Evolutionary conservation across 208 protist genomes (phyloP), one percentile per base, ranked within the genome.

Genomic region (Wallacemonas sp.): DNA sequence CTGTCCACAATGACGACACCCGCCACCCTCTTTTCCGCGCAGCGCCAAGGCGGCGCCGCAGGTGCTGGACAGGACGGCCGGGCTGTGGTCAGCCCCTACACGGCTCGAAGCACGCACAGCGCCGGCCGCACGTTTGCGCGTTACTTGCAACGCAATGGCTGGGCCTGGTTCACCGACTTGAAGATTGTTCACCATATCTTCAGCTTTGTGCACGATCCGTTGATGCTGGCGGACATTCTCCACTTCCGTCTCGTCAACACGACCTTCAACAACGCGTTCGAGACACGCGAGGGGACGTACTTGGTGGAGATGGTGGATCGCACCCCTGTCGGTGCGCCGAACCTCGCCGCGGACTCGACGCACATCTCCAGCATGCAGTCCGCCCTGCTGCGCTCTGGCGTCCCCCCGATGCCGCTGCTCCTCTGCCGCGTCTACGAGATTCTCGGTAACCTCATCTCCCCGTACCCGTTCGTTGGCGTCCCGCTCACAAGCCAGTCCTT

Each of bases 341-440:
- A 68, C 32, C 76, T 84, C 57, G 70, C 67, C 59, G 74, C 48
- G 3, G 52, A 55, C 26, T 36, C 55, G 38, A 61, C 71, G 45
- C 69, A 82, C 46, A 65, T 84, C 54, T 84, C 84, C 3, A 74
- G 79, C 46, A 77, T 86, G 45, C 80, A 84, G 63, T 74, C 70
- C 68, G 70, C 80, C n/a, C 66, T 86, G 48, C 77, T 76, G 11
- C 57, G 66, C 61, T 57, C 73, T 36, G 68, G 72, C 31, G 25
- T 90, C 0, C 74, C 77, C 7, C 79, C 79, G 11, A 71, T 89
- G 65, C 83, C 83, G 46, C 72, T 90, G 20, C 61, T 87, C 20
- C 72, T 90, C 36, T 82, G 74, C 66, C 68, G 81, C 48, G 71
- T 83, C 38, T 87, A 83, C 69, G 84, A 90, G 61, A 76, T 73